phyloP scores from a whole-genome alignment of 1,284 basidiomycete genomes.

The Ceratobasidium sp. region DNA sequence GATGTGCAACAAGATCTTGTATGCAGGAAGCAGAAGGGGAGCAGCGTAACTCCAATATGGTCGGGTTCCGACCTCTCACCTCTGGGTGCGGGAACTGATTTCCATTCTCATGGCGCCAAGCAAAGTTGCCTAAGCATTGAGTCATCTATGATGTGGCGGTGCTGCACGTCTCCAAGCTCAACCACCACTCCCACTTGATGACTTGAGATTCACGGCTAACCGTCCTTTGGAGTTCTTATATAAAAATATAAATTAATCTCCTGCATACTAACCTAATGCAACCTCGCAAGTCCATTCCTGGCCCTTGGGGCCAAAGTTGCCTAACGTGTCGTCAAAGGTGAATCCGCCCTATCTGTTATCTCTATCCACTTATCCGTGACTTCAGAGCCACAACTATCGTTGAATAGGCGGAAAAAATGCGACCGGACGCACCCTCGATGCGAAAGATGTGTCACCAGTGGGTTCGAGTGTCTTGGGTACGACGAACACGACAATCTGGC shows the following conservation, averaged over 20 bases:
- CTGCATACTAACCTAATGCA: not conserved
- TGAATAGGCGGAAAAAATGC: slow-evolving; percentile 25
- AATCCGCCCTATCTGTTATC: not conserved
- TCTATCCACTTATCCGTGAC: slow-evolving; percentile 4
- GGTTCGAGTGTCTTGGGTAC: slow-evolving; percentile 31
- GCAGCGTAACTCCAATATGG: no score
- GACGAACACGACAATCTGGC: not conserved
- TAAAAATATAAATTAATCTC: not conserved
- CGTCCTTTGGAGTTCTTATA: not conserved
- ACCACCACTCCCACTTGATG: not conserved
- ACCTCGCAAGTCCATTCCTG: slow-evolving; percentile 1
- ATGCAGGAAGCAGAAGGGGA: no score
- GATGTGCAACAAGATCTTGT: no score
- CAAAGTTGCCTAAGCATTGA: not conserved
- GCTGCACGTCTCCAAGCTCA: no score
- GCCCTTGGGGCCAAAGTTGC: slow-evolving; percentile 13
- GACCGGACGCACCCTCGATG: slow-evolving; percentile 15
- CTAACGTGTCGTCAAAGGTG: slow-evolving; percentile 39
- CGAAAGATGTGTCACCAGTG: slow-evolving; percentile 6
- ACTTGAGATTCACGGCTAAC: no score
- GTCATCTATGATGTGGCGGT: not conserved
- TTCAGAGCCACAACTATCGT: not conserved
- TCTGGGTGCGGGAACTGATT: no score
- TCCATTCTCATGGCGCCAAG: no score
- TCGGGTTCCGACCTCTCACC: no score